A percentile compares a stretch with the other conserved stretches of the same genome.
Evolutionary conservation across 192 early-diverging fungal genomes (phyloP).

Genomic region (Coemansia sp.): DNA sequence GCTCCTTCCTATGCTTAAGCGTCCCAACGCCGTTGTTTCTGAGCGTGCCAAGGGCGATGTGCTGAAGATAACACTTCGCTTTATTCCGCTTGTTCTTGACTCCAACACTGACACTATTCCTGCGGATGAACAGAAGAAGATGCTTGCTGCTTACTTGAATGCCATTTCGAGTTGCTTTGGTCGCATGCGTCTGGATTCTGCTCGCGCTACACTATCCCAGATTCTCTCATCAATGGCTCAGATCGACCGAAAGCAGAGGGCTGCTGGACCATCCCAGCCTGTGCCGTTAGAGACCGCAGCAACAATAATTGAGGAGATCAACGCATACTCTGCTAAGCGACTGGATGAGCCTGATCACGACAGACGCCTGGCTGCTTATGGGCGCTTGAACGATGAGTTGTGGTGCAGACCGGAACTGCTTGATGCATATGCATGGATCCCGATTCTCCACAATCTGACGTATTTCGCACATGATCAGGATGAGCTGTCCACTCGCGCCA

Average conservation of each 20-base stretch:
- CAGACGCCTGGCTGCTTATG: conserved; percentile 74
- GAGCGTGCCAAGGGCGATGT: conserved; percentile 85
- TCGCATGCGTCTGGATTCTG: conserved; percentile 60
- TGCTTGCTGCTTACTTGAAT: conserved; percentile 64
- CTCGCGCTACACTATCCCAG: conserved; percentile 61
- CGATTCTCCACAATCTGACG: conserved; percentile 84
- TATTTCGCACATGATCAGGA: conserved; percentile 78
- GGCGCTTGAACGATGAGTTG: conserved; percentile 65
- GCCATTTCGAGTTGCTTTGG: conserved; percentile 72
- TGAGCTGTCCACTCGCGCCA: conserved; percentile 86
- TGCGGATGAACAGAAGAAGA: conserved; percentile 10
- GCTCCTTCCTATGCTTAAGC: conserved; percentile 79
- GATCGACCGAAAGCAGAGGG: conserved; percentile 44
- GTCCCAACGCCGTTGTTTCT: conserved; percentile 65
- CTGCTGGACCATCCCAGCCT: background rate
- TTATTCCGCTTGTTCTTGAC: conserved; percentile 70
- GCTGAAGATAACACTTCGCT: conserved; percentile 73
- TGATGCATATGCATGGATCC: conserved; percentile 77
- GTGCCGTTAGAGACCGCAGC: conserved; percentile 55
- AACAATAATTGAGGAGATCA: conserved; percentile 68
- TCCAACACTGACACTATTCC: conserved; percentile 2
- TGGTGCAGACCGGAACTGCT: conserved; percentile 57
- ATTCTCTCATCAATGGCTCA: conserved; percentile 67
- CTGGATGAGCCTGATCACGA: conserved; percentile 91
- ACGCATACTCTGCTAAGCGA: conserved; percentile 68